Evolutionary conservation across 495 filamentous ascomycete species (phyloP), one percentile per base, ranked within the genome.

Genomic region (Aspergillus egyptiacus): DNA sequence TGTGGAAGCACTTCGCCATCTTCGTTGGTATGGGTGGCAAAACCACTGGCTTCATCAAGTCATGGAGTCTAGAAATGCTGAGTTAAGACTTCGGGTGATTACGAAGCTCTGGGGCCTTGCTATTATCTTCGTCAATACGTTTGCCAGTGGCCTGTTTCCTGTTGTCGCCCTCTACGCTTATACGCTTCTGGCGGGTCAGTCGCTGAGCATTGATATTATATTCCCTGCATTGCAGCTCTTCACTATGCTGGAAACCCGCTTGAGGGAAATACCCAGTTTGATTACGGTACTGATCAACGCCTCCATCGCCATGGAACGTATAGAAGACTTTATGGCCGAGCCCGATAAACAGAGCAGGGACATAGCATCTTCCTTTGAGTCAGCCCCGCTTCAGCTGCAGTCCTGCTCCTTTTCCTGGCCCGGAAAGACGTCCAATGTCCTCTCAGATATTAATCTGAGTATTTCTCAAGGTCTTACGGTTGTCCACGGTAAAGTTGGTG

Each of bases 1-100:
- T 48, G 82, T 91, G 35, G 86, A 89, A 59, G 80, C 85, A 2
- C 88, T 91, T 30, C 79, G 88, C n/a, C 87, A 90, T 56, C 71
- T 94, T 17, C 79, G 88, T 10, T 94, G 85, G 83, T 91, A 94
- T 58, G 86, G 82, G 25, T 94, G 88, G 88, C 86, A 94, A 64
- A 74, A 80, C 42, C 74, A 81, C 38, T 94, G 88, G 88, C 77
- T 91, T 19, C 70, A 64, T 13, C 75, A 77, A 42, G 85, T 91
- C 49, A 80, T 91, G 78, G 73, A 80, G 43, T 75, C 82, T 18
- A 74, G 88, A 32, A 74, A 82, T 42, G 67, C 73, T 22, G 88
- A 94, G 57, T 50, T 94, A 46, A 71, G 77, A 20, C 66, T 84
- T 11, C 75, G 82, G 10, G 69, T 91, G n/a, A 63, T 82, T 2